Conservation (phyloP, 2,329 filamentous ascomycete species). For the Trichophyton rubrum region DNA sequence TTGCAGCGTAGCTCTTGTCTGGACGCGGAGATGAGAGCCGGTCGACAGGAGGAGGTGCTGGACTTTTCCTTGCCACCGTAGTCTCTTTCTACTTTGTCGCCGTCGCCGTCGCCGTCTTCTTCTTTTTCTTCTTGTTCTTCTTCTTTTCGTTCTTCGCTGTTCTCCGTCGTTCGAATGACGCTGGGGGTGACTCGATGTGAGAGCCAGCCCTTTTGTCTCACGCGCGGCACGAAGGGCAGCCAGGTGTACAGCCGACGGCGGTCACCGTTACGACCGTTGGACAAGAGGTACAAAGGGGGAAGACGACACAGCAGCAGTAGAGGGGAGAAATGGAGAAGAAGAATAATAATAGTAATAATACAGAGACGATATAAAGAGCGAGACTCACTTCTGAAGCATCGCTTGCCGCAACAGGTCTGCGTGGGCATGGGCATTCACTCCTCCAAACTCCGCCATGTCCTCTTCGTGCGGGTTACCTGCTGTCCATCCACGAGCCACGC, state of each 20-base stretch:
- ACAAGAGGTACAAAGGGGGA: background rate
- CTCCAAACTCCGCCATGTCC: constrained; percentile 33
- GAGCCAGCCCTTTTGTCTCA: background rate
- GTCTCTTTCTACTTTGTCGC: background rate
- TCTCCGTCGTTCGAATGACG: too few relatives aligned
- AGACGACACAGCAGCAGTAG: too few relatives aligned
- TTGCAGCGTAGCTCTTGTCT: too few relatives aligned
- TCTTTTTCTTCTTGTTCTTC: too few relatives aligned
- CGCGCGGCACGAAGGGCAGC: background rate
- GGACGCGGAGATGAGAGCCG: too few relatives aligned
- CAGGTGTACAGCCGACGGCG: background rate
- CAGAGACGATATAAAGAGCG: too few relatives aligned
- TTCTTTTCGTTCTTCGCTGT: too few relatives aligned
- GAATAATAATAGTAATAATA: background rate
- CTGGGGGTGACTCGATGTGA: background rate
- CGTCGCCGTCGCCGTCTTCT: background rate
- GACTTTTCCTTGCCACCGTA: too few relatives aligned
- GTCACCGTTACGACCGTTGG: background rate
- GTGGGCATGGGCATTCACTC: constrained; percentile 40
- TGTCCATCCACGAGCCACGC: constrained; percentile 2
- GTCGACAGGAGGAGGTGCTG: too few relatives aligned
- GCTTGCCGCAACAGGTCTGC: constrained; percentile 48
- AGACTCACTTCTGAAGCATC: constrained; percentile 45
- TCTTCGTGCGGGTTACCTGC: background rate
- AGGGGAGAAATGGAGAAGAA: background rate